A percentile compares a stretch with the other conserved stretches of the same genome.
phyloP scores from a whole-genome alignment of 352 stramenopile genomes.

The Aphanomyces euteiches region DNA sequence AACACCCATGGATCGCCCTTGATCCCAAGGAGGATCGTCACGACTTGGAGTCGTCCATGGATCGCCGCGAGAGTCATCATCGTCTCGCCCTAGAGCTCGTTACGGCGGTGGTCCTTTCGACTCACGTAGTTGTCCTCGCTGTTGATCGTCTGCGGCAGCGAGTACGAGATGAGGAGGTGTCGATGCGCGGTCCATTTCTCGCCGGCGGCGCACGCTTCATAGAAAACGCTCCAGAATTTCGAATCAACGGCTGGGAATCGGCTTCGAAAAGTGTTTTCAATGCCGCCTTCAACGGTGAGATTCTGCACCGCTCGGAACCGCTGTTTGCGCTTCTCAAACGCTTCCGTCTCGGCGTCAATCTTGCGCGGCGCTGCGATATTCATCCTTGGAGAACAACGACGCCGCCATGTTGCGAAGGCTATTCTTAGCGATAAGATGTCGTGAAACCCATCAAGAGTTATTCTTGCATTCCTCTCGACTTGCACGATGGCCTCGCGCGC shows the following conservation, averaged over 20 bases:
- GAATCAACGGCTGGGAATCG: conserved; percentile 42
- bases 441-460: no score
- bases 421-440: conserved; percentile 17
- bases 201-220: conserved; percentile 47
- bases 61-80: conserved; percentile 63
- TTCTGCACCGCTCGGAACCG: conserved; percentile 19
- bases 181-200: conserved; percentile 41
- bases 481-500: not conserved
- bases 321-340: conserved; percentile 34
- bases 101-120: conserved; percentile 15
- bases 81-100: conserved; percentile 49
- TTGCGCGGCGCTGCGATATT: not conserved
- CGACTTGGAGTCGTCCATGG: conserved; percentile 45
- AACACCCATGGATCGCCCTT: conserved; percentile 55
- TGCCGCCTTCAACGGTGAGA: conserved; percentile 34
- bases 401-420: not conserved
- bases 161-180: conserved; percentile 58
- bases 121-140: conserved; percentile 47
- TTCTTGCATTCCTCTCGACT: not conserved
- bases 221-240: conserved; percentile 54
- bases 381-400: not conserved
- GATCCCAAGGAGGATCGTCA: conserved; percentile 61
- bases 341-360: conserved; percentile 36
- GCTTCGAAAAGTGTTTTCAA: conserved; percentile 50
- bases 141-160: conserved; percentile 62